Evolutionary conservation across 2,329 filamentous ascomycete genomes (phyloP), one percentile per base, ranked within the genome.

Genomic region (Metarhizium rileyi): DNA sequence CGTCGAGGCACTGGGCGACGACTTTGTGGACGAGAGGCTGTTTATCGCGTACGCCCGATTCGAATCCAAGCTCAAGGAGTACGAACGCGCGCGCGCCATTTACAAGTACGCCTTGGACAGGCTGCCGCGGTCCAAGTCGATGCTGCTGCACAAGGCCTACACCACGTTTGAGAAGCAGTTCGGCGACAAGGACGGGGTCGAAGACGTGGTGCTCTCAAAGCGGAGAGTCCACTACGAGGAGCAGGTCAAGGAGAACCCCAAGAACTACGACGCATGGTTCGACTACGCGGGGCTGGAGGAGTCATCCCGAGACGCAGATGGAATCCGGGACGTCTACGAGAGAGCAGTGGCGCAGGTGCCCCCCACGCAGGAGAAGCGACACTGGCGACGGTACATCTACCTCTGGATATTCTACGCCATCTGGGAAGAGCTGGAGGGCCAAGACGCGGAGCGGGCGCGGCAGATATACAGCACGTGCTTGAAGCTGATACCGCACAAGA

Each of bases 81-180:
- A 93, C 62, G 91, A 97, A 66, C 85, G 93, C 7, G 86, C 91
- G 3, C 77, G 93, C 53, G 90, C 91, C 28, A 97, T 98, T 58
- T 98, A 94, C 77, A 96, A 95, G 63, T 96, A 95, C 63, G 91
- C 91, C 23, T 73, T 98, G 6, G 93, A 98, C 66, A 86, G 91
- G 47, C 78, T 98, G 54, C 87, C 93, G 10, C 81, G 93, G 22
- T 94, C 89, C 12, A 90, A 86, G 65, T 93, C 91, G 1, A 83
- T 85, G 67, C 74, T 77, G 14, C 76, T 98, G 8, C 91, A 98
- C 71, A 94, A 94, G 64, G 84, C 90, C 14, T 98, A 97, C 65
- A 97, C 91, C 0, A 91, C 87, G 0, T 98, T 98, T 58, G 93
- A 98, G 69, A 98, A 98, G 71, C 93, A 98, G 61, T 98, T 89